Base-by-base conservation (phyloP, 2,329 filamentous ascomycete species). In the Beauveria medogensis region DNA sequence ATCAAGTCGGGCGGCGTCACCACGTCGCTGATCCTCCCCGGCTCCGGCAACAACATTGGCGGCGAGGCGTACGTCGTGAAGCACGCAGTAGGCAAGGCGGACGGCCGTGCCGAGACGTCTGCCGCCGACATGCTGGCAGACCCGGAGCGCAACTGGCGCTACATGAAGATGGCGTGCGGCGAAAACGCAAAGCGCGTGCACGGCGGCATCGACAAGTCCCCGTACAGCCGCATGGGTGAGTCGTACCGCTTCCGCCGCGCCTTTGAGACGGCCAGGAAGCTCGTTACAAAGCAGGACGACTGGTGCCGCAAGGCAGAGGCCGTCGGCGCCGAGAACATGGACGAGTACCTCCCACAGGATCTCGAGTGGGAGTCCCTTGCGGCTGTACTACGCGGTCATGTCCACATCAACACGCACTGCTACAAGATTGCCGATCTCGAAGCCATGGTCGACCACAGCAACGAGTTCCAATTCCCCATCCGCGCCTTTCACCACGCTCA, bases 111-210 rank as follows among this genome's bases (percentile, higher is more conserved):
- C 18, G 86, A 89, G 69, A 80, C 86, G 48, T 87, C 85, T 58
- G 83, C 82, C 2, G 73, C 77, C 26, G 82, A 88, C 65, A 78
- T 89, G 75, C 76, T 89, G 10, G 86, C 87, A 1, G 84, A 88
- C 56, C 86, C 86, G 0, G 85, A 87, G 47, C 77, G 78, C 24
- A 82, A 76, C 63, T 87, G 85, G 82, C 79, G 87, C 22, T 90
- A 88, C 70, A 87, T 90, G 79, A 90, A 90, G 74, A 90, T 90
- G 86, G 87, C 87, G 0, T 90, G 86, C 64, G 87, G 87, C 41
- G 87, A 90, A 72, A 90, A 90, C 66, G 76, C 86, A 2, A 88
- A 88, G 73, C 74, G 78, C 1, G 74, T 84, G 0, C 87, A 88
- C 63, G 85, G 85, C 10, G 76, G 75, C 51, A 67, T 74, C 5